Evolutionary conservation across 306 rosid genomes (phyloP).

Genomic region (Pterocarpus santalinus): DNA sequence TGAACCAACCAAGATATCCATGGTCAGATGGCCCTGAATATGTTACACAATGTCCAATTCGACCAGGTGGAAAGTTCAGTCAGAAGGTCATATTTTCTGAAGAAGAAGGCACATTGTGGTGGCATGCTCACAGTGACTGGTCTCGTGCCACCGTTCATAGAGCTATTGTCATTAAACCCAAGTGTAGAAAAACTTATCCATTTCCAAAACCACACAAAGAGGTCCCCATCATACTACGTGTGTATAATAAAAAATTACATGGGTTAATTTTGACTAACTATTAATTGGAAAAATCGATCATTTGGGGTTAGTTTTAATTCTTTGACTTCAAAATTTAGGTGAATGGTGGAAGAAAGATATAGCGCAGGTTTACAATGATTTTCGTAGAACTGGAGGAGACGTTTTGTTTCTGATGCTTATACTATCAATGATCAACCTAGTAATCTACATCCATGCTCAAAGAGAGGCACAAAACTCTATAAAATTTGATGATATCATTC

Average conservation of each 20-base stretch:
- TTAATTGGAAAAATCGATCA: background rate
- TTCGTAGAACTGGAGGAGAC: constrained; percentile 23
- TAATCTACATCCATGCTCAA: constrained; percentile 65
- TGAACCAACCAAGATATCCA: no score
- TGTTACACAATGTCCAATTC: constrained; percentile 58
- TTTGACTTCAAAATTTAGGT: constrained; percentile 26
- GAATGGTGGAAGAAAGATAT: constrained; percentile 56
- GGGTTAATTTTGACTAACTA: background rate
- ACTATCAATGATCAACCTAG: constrained; percentile 81
- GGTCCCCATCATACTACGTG: constrained; percentile 59
- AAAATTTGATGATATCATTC: no score
- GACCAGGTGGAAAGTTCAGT: constrained; percentile 51
- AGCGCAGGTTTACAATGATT: constrained; percentile 13
- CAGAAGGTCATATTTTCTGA: constrained; percentile 53
- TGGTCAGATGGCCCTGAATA: no score
- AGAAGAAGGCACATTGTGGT: constrained; percentile 74
- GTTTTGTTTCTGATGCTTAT: constrained; percentile 61
- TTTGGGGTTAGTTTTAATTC: background rate
- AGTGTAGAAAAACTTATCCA: constrained; percentile 55
- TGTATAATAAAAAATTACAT: background rate
- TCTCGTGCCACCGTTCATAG: constrained; percentile 70
- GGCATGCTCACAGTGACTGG: constrained; percentile 77
- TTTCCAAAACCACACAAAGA: constrained; percentile 62
- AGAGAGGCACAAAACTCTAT: constrained; percentile 33
- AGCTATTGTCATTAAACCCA: constrained; percentile 61